These are phyloP conservation scores for Cryptosporidium viatorum DNA, from an alignment of 169 alveolate genomes.

Conservation along the genomic window DNA sequence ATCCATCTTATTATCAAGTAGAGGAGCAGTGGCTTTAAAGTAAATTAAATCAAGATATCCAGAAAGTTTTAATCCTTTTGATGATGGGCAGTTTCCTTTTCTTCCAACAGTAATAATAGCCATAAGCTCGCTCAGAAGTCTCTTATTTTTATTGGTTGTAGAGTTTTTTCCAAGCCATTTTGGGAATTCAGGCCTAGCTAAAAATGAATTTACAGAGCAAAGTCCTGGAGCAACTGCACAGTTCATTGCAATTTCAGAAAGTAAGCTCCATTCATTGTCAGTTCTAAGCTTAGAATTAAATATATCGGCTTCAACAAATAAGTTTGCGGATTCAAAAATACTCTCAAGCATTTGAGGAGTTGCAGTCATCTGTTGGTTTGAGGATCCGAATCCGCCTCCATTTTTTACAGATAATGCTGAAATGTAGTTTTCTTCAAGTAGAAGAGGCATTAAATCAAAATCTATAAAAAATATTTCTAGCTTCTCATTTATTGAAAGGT, in stretches of 20 bases:
- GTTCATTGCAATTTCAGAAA: slow-evolving; percentile 86
- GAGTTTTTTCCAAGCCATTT: slow-evolving; percentile 93
- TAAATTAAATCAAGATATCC: slow-evolving; percentile 68
- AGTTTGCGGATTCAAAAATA: slow-evolving; percentile 86
- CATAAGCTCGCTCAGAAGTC: slow-evolving; percentile 81
- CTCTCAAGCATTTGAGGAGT: slow-evolving; percentile 76
- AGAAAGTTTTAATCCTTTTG: slow-evolving; percentile 30
- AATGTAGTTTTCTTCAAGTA: slow-evolving; percentile 93
- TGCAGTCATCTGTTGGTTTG: slow-evolving; percentile 77
- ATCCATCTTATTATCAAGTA: slow-evolving; percentile 35
- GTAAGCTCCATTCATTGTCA: slow-evolving; percentile 88
- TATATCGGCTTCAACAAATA: slow-evolving; percentile 88
- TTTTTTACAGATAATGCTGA: slow-evolving; percentile 77
- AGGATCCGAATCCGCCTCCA: slow-evolving; percentile 77
- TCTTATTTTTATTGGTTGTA: slow-evolving; percentile 88
- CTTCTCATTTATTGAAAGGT: slow-evolving; percentile 79
- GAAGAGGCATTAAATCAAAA: slow-evolving; percentile 92
- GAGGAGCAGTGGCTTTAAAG: slow-evolving; percentile 33
- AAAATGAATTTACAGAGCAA: slow-evolving; percentile 78
- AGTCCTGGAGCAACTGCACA: slow-evolving; percentile 87
- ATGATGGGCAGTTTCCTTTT: slow-evolving; percentile 55
- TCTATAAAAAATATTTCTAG: slow-evolving; percentile 93
- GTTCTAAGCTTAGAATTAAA: slow-evolving; percentile 84
- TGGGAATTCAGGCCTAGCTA: slow-evolving; percentile 91
- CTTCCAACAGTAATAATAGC: slow-evolving; percentile 66